Evolutionary conservation across 2,329 filamentous ascomycete genomes (phyloP), one percentile per base, ranked within the genome.

Genomic region (Colletotrichum siamense): DNA sequence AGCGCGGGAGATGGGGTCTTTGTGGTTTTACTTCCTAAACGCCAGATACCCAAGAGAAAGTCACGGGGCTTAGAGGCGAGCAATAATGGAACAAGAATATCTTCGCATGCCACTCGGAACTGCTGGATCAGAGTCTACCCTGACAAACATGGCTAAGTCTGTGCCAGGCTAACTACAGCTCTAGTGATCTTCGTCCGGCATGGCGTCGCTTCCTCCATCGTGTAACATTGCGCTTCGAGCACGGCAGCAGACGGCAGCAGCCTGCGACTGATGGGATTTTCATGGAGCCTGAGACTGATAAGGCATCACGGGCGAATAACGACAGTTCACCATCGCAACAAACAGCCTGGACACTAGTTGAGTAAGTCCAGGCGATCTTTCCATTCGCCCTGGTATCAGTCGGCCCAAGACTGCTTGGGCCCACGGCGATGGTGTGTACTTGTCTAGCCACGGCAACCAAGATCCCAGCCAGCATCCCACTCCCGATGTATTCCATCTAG

Each of bases 381-480:
- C n/a, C n/a, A 9, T 52, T 24, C 0, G 1, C n/a, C n/a, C 44
- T 6, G n/a, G 44, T 22, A 12, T 52, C n/a, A 22, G 1, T 13
- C n/a, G n/a, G n/a, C 44, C n/a, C n/a, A 52, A 22, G 44, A 5
- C 44, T 49, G 44, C n/a, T 22, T 12, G 44, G n/a, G n/a, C 44
- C 1, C 44, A 2, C 44, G 44, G 1, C 44, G 10, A 52, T 52
- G 44, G 44, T 12, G 44, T 22, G n/a, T 52, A 12, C 44, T 22
- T 22, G 6, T 52, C 44, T 22, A 2, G 6, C n/a, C 44, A 52
- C 44, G 44, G 39, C 39, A n/a, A 49, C 9, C 18, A 49, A 49
- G 18, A 0, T 49, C 39, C 3, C 18, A n/a, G 18, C 39, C 18
- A n/a, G 39, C 39, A 12, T 2, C 18, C 0, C 3, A 49, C 1